Conservation (phyloP, 495 filamentous ascomycete species). For the Aspergillus sparsus region DNA sequence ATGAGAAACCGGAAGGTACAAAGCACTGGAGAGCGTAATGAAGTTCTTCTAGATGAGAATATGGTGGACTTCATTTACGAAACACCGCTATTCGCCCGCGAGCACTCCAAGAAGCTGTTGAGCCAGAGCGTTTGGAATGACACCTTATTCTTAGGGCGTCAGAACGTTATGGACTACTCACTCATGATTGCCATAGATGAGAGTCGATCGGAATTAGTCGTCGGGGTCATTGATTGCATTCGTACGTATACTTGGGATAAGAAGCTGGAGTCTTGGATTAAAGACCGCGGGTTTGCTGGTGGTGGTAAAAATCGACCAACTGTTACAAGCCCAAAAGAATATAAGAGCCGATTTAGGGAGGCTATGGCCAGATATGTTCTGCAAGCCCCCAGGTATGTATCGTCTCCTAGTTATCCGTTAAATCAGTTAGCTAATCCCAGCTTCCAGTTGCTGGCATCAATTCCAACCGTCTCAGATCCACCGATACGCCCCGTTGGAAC, state of each 20-base stretch:
- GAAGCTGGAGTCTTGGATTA: constrained; percentile 98
- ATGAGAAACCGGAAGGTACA: constrained; percentile 98
- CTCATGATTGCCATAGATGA: constrained; percentile 99
- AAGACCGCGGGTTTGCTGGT: constrained; percentile 84
- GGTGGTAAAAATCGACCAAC: constrained; percentile 88
- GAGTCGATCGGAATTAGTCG: constrained; percentile 80
- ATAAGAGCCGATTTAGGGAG: constrained; percentile 92
- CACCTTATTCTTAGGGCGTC: constrained; percentile 85
- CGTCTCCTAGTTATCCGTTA: neutral
- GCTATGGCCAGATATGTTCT: constrained; percentile 93
- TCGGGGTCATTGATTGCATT: constrained; percentile 98
- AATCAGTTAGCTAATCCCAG: constrained; percentile 9
- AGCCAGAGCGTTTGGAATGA: constrained; percentile 89
- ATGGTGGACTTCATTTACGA: constrained; percentile 99
- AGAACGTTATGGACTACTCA: constrained; percentile 99
- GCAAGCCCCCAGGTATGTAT: constrained; percentile 62
- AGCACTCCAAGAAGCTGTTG: constrained; percentile 90
- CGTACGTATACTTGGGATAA: constrained; percentile 99
- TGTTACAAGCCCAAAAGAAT: constrained; percentile 96
- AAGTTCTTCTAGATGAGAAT: constrained; percentile 97
- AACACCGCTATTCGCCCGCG: constrained; percentile 87
- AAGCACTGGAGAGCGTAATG: constrained; percentile 89
- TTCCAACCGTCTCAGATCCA: constrained; percentile 58
- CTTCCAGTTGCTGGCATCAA: constrained; percentile 67
- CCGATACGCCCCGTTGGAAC: constrained; percentile 41